phyloP scores from a whole-genome alignment of 108 stramenopile species.

The Cyclotella atomus region DNA sequence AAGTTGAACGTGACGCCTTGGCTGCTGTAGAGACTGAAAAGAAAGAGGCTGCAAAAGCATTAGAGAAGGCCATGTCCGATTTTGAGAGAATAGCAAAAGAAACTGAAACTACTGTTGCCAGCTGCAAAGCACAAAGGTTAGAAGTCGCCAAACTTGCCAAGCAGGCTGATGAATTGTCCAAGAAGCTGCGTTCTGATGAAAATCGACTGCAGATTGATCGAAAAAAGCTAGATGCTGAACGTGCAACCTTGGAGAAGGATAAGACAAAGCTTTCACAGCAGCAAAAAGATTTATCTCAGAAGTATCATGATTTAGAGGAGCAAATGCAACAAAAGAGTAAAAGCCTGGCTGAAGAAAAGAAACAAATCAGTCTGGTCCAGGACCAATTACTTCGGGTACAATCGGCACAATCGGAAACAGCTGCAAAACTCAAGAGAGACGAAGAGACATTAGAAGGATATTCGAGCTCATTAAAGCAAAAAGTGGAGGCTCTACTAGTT shows the following conservation, averaged over 20 bases:
- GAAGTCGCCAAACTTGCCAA: slow-evolving; percentile 19
- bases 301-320: not conserved
- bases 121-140: slow-evolving; percentile 13
- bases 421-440: slow-evolving; percentile 16
- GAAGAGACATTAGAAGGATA: slow-evolving; percentile 26
- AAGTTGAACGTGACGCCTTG: slow-evolving; percentile 20
- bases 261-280: slow-evolving; percentile 1
- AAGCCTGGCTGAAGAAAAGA: slow-evolving; percentile 13
- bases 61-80: slow-evolving; percentile 22
- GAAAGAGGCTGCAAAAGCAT: slow-evolving; percentile 9
- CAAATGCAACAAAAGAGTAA: slow-evolving; percentile 1
- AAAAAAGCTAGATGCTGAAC: slow-evolving; percentile 3
- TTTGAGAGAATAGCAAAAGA: slow-evolving; percentile 7
- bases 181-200: slow-evolving; percentile 13
- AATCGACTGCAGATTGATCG: slow-evolving; percentile 10
- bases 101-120: not conserved
- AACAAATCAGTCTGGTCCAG: slow-evolving; percentile 20
- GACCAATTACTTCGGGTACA: slow-evolving; percentile 28
- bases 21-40: slow-evolving; percentile 3
- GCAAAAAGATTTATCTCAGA: slow-evolving; percentile 3
- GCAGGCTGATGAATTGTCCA: slow-evolving; percentile 13
- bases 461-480: slow-evolving; percentile 22
- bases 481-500: slow-evolving; percentile 15
- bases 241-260: slow-evolving; percentile 2
- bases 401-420: slow-evolving; percentile 14